A percentile compares a stretch with the other conserved stretches of the same genome.
phyloP scores from a whole-genome alignment of 2,329 filamentous ascomycete species.

The Exophiala sideris region DNA sequence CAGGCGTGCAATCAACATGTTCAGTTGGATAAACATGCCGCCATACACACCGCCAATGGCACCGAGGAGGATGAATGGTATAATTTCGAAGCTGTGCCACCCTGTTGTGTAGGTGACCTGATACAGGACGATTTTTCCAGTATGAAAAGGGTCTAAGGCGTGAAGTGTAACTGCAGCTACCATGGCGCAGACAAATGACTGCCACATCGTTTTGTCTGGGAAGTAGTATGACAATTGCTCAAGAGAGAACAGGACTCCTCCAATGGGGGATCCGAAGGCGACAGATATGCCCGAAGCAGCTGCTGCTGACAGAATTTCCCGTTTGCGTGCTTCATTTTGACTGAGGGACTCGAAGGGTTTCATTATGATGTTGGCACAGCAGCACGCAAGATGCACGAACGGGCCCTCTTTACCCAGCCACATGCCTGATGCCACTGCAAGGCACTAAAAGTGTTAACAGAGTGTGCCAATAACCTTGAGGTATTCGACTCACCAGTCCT shows the following conservation, averaged over 20 bases:
- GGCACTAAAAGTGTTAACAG: conserved; percentile 55
- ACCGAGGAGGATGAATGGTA: conserved; percentile 83
- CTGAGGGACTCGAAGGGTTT: conserved; percentile 80
- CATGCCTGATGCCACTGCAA: conserved; percentile 88
- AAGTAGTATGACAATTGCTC: conserved; percentile 98
- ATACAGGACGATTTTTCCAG: conserved; percentile 91
- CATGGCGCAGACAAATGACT: conserved; percentile 98
- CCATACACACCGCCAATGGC: conserved; percentile 91
- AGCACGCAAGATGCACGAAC: conserved; percentile 92
- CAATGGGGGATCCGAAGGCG: conserved; percentile 89
- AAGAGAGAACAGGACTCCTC: conserved; percentile 91
- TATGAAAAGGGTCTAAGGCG: conserved; percentile 88
- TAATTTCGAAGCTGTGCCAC: conserved; percentile 92
- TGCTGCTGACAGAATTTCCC: conserved; percentile 88
- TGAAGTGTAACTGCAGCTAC: conserved; percentile 93
- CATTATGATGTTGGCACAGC: conserved; percentile 91
- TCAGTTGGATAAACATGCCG: conserved; percentile 88
- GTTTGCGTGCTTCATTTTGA: conserved; percentile 86
- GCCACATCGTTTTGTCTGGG: conserved; percentile 99
- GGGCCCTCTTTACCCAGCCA: conserved; percentile 97
- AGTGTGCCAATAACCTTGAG: conserved; percentile 22
- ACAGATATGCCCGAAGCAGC: conserved; percentile 91
- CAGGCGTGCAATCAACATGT: conserved; percentile 82
- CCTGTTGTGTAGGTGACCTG: conserved; percentile 88
- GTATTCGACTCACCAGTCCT: conserved; percentile 62